A percentile compares a stretch with the other conserved stretches of the same genome.
These are phyloP conservation scores for Setomelanomma holmii DNA, from an alignment of 2,329 filamentous ascomycete genomes.

Conservation along the genomic window DNA sequence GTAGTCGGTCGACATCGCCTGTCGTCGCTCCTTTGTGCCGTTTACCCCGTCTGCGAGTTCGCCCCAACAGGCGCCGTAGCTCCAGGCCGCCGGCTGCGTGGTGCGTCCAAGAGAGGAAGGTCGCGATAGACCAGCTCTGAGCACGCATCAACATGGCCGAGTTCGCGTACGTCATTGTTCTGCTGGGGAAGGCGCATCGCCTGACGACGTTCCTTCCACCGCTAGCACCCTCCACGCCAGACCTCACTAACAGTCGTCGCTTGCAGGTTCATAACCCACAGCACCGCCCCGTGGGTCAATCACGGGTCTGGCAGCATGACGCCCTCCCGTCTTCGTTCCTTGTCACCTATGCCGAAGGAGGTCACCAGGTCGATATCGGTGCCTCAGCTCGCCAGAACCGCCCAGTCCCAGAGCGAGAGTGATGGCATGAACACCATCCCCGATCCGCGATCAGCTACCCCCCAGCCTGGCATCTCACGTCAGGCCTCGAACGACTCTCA, in stretches of 20 bases:
- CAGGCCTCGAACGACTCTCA: slow-evolving; percentile 59
- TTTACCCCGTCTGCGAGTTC: slow-evolving; percentile 11
- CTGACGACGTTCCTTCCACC: background rate
- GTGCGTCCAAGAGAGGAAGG: slow-evolving; percentile 4
- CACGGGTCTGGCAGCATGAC: slow-evolving; percentile 42
- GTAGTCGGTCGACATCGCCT: slow-evolving; percentile 18
- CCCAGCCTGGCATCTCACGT: slow-evolving; percentile 38
- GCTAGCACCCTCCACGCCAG: background rate
- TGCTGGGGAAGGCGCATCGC: slow-evolving; percentile 11
- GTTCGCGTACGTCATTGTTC: slow-evolving; percentile 28
- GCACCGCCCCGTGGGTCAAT: slow-evolving; percentile 46
- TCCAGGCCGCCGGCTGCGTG: slow-evolving; percentile 13
- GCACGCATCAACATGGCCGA: slow-evolving; percentile 26
- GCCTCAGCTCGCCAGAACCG: slow-evolving; percentile 42
- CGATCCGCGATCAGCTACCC: slow-evolving; percentile 56
- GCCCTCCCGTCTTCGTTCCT: slow-evolving; percentile 45
- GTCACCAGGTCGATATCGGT: slow-evolving; percentile 48
- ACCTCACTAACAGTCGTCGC: slow-evolving; percentile 1
- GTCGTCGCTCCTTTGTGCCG: slow-evolving; percentile 46
- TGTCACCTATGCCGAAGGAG: slow-evolving; percentile 45
- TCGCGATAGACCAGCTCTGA: slow-evolving; percentile 7
- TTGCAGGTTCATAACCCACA: slow-evolving; percentile 40
- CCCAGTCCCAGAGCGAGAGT: slow-evolving; percentile 51
- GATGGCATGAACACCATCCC: slow-evolving; percentile 74
- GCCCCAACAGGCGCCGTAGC: slow-evolving; percentile 4